These are phyloP conservation scores for Aureobasidium mangrovei DNA, from an alignment of 2,329 filamentous ascomycete species.

Conservation along the genomic window DNA sequence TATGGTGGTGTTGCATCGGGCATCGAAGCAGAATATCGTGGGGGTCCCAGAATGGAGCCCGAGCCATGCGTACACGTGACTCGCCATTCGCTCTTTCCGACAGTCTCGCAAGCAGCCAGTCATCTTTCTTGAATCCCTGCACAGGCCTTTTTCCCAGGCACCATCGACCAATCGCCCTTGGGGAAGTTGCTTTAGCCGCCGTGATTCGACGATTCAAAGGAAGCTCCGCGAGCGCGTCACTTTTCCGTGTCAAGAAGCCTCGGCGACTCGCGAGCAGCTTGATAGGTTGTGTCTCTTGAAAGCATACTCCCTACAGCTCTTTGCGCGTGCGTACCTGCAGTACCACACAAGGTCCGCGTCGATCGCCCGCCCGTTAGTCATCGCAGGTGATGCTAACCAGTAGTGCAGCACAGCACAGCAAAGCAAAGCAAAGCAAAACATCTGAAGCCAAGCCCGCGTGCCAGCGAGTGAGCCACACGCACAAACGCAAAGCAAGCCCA, in stretches of 20 bases:
- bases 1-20: not conserved
- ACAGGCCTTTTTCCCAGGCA: constrained; percentile 8
- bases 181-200: not conserved
- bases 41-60: not conserved
- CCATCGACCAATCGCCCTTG: constrained; percentile 9
- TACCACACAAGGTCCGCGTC: constrained; percentile 3
- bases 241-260: constrained; percentile 3
- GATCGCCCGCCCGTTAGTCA: not conserved
- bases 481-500: not conserved
- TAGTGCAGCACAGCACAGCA: not conserved
- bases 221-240: not conserved
- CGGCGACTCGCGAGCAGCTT: constrained; percentile 1
- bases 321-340: constrained; percentile 14
- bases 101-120: constrained; percentile 1
- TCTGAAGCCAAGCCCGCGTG: not conserved
- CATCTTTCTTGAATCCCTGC: constrained; percentile 3
- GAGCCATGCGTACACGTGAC: not conserved
- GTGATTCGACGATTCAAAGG: not conserved
- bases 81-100: too few relatives aligned
- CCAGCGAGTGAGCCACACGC: not conserved
- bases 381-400: not conserved
- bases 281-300: constrained; percentile 6
- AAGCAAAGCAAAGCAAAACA: constrained; percentile 2
- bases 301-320: not conserved
- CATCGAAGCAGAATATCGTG: not conserved